These are phyloP conservation scores for Saturnispora quitensis DNA, from an alignment of 805 yeast genomes.

Conservation along the genomic window DNA sequence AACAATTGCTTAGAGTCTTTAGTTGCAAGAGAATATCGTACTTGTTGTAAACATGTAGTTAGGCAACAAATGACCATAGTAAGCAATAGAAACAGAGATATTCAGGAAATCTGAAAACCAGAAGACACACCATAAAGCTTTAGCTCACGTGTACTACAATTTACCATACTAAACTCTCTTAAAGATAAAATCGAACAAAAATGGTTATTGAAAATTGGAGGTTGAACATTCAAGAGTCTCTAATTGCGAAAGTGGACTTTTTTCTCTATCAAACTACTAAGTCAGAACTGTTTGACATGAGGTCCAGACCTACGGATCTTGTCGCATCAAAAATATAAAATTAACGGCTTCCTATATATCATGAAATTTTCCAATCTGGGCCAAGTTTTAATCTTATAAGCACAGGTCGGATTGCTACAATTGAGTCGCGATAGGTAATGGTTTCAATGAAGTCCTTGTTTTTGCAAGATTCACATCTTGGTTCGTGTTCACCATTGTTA, in stretches of 20 bases:
- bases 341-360: background rate
- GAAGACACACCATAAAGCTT: too few relatives aligned
- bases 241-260: too few relatives aligned
- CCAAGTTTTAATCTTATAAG: background rate
- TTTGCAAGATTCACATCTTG: background rate
- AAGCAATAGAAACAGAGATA: too few relatives aligned
- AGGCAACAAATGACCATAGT: background rate
- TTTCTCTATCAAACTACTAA: too few relatives aligned
- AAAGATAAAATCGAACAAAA: too few relatives aligned
- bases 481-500: constrained; percentile 17
- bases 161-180: too few relatives aligned
- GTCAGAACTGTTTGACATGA: background rate
- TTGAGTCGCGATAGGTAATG: background rate
- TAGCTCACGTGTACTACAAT: too few relatives aligned
- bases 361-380: background rate
- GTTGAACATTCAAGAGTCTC: too few relatives aligned
- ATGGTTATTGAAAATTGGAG: too few relatives aligned
- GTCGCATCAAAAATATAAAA: background rate
- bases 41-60: background rate
- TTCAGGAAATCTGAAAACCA: too few relatives aligned
- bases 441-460: background rate
- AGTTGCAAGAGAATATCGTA: background rate
- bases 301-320: background rate
- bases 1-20: background rate
- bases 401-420: background rate